These are phyloP conservation scores for Nakazawaea ambrosiae DNA, from an alignment of 805 yeast species.

Conservation along the genomic window DNA sequence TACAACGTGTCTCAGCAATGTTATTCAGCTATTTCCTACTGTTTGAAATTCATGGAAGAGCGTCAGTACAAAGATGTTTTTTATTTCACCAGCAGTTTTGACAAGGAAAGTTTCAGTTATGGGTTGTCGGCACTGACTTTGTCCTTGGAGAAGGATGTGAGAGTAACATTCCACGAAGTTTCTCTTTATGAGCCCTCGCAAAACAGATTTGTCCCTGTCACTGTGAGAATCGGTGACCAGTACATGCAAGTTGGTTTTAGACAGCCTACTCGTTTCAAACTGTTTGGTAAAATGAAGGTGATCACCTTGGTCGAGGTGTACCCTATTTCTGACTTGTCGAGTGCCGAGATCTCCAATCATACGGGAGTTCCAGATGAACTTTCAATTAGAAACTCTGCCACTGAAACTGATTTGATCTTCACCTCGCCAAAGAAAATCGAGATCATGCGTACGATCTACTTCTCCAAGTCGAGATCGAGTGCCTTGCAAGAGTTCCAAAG, in stretches of 20 bases:
- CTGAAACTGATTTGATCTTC: constrained; percentile 31
- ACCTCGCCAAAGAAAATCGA: constrained; percentile 48
- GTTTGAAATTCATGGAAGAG: constrained; percentile 6
- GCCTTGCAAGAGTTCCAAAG: constrained; percentile 10
- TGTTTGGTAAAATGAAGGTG: constrained; percentile 27
- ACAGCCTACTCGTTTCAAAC: constrained; percentile 33
- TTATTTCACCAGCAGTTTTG: constrained; percentile 37
- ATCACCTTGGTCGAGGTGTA: constrained; percentile 36
- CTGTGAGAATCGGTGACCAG: constrained; percentile 62
- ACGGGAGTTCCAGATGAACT: constrained; percentile 47
- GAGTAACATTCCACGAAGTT: constrained; percentile 47
- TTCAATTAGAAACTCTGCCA: constrained; percentile 30
- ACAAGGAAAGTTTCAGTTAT: constrained; percentile 35
- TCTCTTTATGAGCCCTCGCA: constrained; percentile 41
- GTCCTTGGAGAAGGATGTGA: constrained; percentile 37
- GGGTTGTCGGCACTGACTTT: constrained; percentile 37
- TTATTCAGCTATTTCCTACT: constrained; percentile 1
- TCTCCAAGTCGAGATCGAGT: constrained; percentile 41
- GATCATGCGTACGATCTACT: constrained; percentile 63
- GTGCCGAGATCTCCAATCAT: constrained; percentile 31
- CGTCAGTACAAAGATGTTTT: constrained; percentile 13
- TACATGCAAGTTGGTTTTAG: constrained; percentile 50
- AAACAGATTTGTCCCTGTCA: constrained; percentile 51
- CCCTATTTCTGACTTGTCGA: constrained; percentile 30
- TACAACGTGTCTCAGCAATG: constrained; percentile 35